A percentile compares a stretch with the other conserved stretches of the same genome.
Evolutionary conservation across 106 monocot genomes (phyloP).

Genomic region (Platanthera guangdongensis): DNA sequence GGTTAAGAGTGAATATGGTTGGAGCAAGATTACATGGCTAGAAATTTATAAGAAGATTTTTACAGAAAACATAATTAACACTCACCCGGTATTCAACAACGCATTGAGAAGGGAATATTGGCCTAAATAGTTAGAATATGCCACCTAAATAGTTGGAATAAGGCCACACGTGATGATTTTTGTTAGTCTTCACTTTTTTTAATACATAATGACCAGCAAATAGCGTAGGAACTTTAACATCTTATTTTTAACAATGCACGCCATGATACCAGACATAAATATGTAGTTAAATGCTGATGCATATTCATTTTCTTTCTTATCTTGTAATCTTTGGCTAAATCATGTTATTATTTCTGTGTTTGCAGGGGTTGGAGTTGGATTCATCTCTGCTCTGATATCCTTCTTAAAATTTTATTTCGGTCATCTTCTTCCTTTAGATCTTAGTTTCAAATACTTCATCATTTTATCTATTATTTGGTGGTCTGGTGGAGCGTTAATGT

Average conservation of each 20-base stretch:
- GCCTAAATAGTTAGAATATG: background rate
- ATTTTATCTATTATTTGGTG: background rate
- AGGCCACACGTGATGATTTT: background rate
- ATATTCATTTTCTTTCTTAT: background rate
- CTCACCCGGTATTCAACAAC: background rate
- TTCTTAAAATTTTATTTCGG: constrained; percentile 14
- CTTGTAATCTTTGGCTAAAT: background rate
- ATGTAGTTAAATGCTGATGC: background rate
- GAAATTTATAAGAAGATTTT: background rate
- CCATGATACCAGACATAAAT: background rate
- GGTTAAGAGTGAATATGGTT: background rate
- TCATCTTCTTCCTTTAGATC: background rate
- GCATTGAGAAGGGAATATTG: background rate
- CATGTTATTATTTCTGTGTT: constrained; percentile 2
- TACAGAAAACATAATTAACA: background rate
- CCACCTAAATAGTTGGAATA: background rate
- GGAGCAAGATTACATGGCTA: background rate
- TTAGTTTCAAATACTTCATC: background rate
- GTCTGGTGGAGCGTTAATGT: background rate
- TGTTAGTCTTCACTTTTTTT: background rate
- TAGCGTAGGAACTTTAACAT: background rate
- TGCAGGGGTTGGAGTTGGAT: constrained; percentile 88
- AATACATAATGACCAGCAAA: background rate
- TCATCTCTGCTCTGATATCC: constrained; percentile 89
- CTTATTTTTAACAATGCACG: background rate